Percentiles rank a stretch among this genome's conserved stretches.
These are phyloP conservation scores for Xylaria sp. DNA, from an alignment of 2,329 filamentous ascomycete genomes.

Conservation along the genomic window DNA sequence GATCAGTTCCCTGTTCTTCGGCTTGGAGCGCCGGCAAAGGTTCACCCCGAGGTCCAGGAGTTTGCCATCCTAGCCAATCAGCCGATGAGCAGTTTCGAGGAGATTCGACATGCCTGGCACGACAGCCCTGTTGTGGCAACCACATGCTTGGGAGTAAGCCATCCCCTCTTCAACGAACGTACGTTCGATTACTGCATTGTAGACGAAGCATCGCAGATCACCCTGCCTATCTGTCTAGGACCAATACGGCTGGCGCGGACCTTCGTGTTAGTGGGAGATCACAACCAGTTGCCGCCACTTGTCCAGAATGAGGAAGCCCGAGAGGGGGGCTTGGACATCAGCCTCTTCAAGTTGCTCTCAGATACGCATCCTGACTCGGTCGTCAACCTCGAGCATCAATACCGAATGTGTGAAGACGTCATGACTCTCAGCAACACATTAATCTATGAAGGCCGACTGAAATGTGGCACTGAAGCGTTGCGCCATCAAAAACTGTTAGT, in stretches of 20 bases:
- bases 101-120: conserved; percentile 83
- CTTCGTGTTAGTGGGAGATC: conserved; percentile 95
- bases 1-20: conserved; percentile 81
- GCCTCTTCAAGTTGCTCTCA: conserved; percentile 90
- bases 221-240: conserved; percentile 89
- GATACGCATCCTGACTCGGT: conserved; percentile 87
- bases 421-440: conserved; percentile 93
- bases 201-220: conserved; percentile 97
- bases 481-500: conserved; percentile 72
- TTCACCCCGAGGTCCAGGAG: conserved; percentile 84
- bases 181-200: conserved; percentile 98
- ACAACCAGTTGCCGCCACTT: conserved; percentile 92
- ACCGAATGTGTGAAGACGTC: conserved; percentile 97
- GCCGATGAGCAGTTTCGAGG: conserved; percentile 77
- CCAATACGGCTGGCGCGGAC: conserved; percentile 91
- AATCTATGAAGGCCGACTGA: conserved; percentile 89
- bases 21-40: conserved; percentile 83
- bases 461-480: conserved; percentile 82
- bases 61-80: conserved; percentile 82
- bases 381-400: conserved; percentile 92
- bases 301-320: conserved; percentile 91
- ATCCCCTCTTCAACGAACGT: conserved; percentile 84
- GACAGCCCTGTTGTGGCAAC: conserved; percentile 89
- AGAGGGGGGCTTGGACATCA: conserved; percentile 86
- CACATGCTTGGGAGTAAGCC: conserved; percentile 90